A percentile compares a stretch with the other conserved stretches of the same genome.
Conservation (phyloP, 257 asterid species). For the Salvia miltiorrhiza region DNA sequence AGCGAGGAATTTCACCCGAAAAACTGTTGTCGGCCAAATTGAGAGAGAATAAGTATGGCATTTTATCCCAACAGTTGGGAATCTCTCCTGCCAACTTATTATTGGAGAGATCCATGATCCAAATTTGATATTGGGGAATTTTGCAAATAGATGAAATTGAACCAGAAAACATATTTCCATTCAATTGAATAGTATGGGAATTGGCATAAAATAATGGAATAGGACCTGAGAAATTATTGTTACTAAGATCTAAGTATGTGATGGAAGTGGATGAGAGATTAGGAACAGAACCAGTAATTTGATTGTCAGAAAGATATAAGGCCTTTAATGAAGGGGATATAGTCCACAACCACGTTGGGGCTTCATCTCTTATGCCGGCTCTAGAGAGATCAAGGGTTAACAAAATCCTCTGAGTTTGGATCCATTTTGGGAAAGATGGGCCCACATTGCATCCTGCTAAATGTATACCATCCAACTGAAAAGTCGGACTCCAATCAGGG, state of each 20-base stretch:
- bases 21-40: constrained; percentile 21
- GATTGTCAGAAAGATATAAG: constrained; percentile 31
- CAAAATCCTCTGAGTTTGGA: constrained; percentile 24
- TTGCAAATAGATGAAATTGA: constrained; percentile 25
- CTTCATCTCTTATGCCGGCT: constrained; percentile 13
- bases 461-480: neutral
- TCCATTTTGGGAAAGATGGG: constrained; percentile 37
- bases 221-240: constrained; percentile 26
- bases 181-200: neutral
- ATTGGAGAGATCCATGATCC: constrained; percentile 19
- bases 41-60: neutral
- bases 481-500: neutral
- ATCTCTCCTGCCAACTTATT: constrained; percentile 26
- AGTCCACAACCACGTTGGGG: constrained; percentile 35
- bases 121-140: fast-evolving
- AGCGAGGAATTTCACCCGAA: constrained; percentile 13
- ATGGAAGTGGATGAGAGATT: constrained; percentile 8
- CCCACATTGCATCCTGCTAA: constrained; percentile 28
- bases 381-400: constrained; percentile 24
- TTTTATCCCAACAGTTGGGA: constrained; percentile 33
- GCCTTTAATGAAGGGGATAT: neutral
- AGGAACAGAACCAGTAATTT: constrained; percentile 27
- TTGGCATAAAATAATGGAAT: neutral
- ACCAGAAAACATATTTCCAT: constrained; percentile 25
- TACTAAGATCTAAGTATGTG: constrained; percentile 5